These are phyloP conservation scores for Taiwanofungus camphoratus DNA, from an alignment of 1,284 basidiomycete genomes.

Conservation along the genomic window DNA sequence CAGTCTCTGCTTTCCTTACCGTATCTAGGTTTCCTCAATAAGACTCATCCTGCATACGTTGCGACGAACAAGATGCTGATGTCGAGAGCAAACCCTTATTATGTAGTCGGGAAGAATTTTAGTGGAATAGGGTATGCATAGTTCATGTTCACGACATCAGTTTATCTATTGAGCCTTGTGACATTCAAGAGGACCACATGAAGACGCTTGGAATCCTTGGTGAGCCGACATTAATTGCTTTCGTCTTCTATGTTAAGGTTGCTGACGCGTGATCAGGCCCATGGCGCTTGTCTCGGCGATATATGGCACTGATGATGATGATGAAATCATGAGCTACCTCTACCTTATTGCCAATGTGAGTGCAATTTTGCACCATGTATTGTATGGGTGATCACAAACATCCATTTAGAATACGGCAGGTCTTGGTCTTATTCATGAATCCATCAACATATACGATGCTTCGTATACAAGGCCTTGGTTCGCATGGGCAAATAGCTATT, in stretches of 20 bases:
- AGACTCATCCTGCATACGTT: constrained; percentile 48
- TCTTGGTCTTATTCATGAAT: constrained; percentile 76
- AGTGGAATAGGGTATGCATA: constrained; percentile 58
- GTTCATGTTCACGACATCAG: constrained; percentile 1
- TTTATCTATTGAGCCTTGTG: constrained; percentile 6
- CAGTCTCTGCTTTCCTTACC: constrained; percentile 71
- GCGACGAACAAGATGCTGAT: constrained; percentile 57
- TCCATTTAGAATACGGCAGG: constrained; percentile 55
- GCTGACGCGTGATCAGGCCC: constrained; percentile 40
- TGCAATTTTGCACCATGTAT: constrained; percentile 5
- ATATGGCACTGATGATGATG: constrained; percentile 66
- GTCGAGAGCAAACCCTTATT: constrained; percentile 67
- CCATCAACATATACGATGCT: constrained; percentile 54
- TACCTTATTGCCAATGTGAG: constrained; percentile 63
- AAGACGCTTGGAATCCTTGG: constrained; percentile 69
- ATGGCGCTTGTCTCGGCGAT: constrained; percentile 75
- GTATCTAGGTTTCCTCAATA: constrained; percentile 71
- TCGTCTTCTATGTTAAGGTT: background rate
- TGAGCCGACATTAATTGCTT: constrained; percentile 18
- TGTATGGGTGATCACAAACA: constrained; percentile 1
- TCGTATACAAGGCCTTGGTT: constrained; percentile 75
- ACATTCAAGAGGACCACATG: constrained; percentile 60
- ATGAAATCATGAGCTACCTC: constrained; percentile 55
- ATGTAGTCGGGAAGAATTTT: constrained; percentile 55
- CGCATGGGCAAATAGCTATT: constrained; percentile 79